phyloP scores from a whole-genome alignment of 768 basidiomycete genomes.

The Hypholoma sublateritium region DNA sequence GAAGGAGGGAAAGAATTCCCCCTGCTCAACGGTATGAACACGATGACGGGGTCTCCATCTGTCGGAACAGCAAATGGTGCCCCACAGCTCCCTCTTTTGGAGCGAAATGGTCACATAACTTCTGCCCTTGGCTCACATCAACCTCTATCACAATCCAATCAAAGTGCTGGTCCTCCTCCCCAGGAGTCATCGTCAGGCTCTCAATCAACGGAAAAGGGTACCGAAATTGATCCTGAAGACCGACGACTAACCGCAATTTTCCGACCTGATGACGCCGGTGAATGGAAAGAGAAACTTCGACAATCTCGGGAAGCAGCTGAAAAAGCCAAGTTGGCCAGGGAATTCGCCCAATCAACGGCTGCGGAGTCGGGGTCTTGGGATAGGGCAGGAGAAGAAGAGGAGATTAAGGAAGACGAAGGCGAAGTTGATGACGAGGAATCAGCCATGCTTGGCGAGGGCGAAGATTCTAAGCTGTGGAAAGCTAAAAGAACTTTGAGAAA shows the following conservation, averaged over 20 bases:
- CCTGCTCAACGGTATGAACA: constrained; percentile 58
- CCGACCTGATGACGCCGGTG: constrained; percentile 79
- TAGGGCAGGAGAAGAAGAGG: constrained; percentile 57
- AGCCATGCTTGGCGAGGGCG: constrained; percentile 64
- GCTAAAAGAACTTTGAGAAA: constrained; percentile 85
- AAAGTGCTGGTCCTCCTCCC: constrained; percentile 30
- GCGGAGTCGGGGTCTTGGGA: constrained; percentile 51
- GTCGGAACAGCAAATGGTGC: constrained; percentile 43
- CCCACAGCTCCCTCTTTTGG: constrained; percentile 42
- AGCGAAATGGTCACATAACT: constrained; percentile 48
- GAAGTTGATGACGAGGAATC: constrained; percentile 66
- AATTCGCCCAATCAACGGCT: constrained; percentile 29
- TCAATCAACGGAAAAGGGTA: constrained; percentile 39
- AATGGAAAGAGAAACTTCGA: constrained; percentile 83
- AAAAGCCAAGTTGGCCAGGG: constrained; percentile 43
- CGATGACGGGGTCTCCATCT: constrained; percentile 52
- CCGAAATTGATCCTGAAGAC: constrained; percentile 45
- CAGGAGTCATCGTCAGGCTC: constrained; percentile 26
- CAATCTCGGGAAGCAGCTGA: constrained; percentile 63
- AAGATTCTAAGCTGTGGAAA: constrained; percentile 79
- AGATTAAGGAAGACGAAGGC: constrained; percentile 70
- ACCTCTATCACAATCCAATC: constrained; percentile 33
- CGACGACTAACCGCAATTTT: constrained; percentile 79
- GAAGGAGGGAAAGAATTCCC: constrained; percentile 74
- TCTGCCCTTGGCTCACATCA: constrained; percentile 40